These are phyloP conservation scores for Protostelium mycophagum DNA, from an alignment of 78 protist species.

Conservation along the genomic window DNA sequence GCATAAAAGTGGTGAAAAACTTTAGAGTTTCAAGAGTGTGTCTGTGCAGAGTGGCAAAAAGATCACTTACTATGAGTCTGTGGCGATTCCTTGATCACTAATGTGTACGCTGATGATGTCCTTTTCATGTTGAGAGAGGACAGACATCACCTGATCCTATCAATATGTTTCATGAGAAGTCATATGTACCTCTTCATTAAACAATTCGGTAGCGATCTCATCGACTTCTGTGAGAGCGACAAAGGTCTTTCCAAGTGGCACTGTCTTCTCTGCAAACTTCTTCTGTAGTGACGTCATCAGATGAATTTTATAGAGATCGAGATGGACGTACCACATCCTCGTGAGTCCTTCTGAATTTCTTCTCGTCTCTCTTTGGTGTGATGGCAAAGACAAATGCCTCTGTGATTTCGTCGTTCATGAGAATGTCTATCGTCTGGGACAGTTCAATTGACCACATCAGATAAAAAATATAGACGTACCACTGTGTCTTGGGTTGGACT, in stretches of 20 bases:
- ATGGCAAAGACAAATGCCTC: neutral
- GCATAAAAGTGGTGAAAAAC: too few relatives aligned
- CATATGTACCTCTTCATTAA: neutral
- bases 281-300: too few relatives aligned
- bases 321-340: neutral
- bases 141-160: neutral
- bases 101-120: neutral
- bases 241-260: neutral
- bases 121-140: neutral
- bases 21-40: too few relatives aligned
- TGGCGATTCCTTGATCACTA: neutral
- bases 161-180: neutral
- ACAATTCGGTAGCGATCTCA: neutral
- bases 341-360: neutral
- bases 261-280: neutral
- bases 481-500: neutral
- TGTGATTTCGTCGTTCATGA: neutral
- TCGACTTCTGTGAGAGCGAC: neutral
- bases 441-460: neutral
- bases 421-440: neutral
- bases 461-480: neutral
- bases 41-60: too few relatives aligned
- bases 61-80: neutral
- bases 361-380: neutral
- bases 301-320: neutral